phyloP scores from a whole-genome alignment of 2,329 filamentous ascomycete genomes.

The Rhexocercosporidium sp. region DNA sequence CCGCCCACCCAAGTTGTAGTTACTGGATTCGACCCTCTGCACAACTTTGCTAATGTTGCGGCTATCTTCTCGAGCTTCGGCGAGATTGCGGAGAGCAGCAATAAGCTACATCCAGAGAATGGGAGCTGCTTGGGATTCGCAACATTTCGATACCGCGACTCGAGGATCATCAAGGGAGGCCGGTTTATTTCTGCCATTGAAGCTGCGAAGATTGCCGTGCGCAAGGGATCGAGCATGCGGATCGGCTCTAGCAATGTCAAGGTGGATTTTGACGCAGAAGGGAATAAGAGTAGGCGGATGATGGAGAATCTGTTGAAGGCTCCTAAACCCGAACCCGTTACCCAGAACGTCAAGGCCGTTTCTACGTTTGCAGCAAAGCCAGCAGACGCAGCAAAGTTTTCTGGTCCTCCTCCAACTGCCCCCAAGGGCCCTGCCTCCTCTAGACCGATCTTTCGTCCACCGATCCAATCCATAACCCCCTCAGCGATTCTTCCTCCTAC shows the following conservation, averaged over 20 bases:
- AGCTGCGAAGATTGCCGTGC: slow-evolving; percentile 81
- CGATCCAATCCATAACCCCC: slow-evolving; percentile 34
- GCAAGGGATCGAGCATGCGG: slow-evolving; percentile 76
- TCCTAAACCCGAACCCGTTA: slow-evolving; percentile 50
- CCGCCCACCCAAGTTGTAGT: slow-evolving; percentile 91
- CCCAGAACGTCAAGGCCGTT: slow-evolving; percentile 36
- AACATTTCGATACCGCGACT: slow-evolving; percentile 86
- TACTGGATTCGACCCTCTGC: slow-evolving; percentile 93
- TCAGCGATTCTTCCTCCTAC: slow-evolving; percentile 47
- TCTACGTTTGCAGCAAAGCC: slow-evolving; percentile 41
- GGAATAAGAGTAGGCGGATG: slow-evolving; percentile 78
- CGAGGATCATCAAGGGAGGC: slow-evolving; percentile 47
- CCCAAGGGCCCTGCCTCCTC: slow-evolving; percentile 73
- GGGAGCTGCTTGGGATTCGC: slow-evolving; percentile 94
- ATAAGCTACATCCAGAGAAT: slow-evolving; percentile 93
- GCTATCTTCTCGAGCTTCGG: slow-evolving; percentile 81
- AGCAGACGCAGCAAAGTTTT: slow-evolving; percentile 51
- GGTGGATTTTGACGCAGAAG: slow-evolving; percentile 89
- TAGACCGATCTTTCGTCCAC: slow-evolving; percentile 39
- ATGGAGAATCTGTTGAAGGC: slow-evolving; percentile 75
- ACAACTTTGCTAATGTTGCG: slow-evolving; percentile 77
- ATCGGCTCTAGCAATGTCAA: slow-evolving; percentile 79
- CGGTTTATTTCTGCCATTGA: slow-evolving; percentile 71
- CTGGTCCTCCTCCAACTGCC: slow-evolving; percentile 78
- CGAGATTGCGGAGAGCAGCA: slow-evolving; percentile 88